Base-by-base conservation (phyloP, 2,329 filamentous ascomycete genomes). In the Arthroderma sp. region DNA sequence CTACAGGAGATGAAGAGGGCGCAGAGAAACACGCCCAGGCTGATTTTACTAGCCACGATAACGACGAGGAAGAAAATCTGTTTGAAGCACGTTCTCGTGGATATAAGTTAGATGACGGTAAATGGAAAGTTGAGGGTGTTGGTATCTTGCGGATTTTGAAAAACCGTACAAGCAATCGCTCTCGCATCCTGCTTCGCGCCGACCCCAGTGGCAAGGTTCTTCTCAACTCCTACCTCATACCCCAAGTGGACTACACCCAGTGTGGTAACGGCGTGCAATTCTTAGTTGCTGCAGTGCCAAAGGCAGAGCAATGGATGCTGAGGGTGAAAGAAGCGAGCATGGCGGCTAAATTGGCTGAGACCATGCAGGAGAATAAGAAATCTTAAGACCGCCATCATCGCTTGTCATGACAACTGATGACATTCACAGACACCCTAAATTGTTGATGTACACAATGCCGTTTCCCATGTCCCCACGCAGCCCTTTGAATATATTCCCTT, bases 141-240 rank as follows among this genome's bases (percentile, higher is more conserved):
- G 86, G 86, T 0, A 73, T 77, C 7, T 66, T 88, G 43, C 80
- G 83, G 34, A 59, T 94, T 9, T 69, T 93, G 49, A 82, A 82
- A 62, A 74, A 89, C 66, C 83, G 84, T 59, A 71, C 72, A 10
- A 84, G 78, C 0, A 77, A 75, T 15, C 71, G 73, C 29, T 74
- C 80, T 3, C 77, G 86, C 36, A 66, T 91, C 38, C 65, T 93
- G 15, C 66, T 88, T 50, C 78, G 86, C 41, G 77, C 77, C n/a
- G 82, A 87, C 51, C 83, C 84, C 0, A 74, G 79, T 50, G 86
- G 86, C 10, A 75, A 82, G 34, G 69, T 89, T 39, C 74, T 82
- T 3, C 66, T 93, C 55, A 93, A 93, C 65, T 76, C 80, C 53
- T 63, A 70, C 15, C 62, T 88, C 40, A 63, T 85, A 31, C 66